phyloP scores from a whole-genome alignment of 2,329 filamentous ascomycete species.

The Cryoendolithus antarcticus region DNA sequence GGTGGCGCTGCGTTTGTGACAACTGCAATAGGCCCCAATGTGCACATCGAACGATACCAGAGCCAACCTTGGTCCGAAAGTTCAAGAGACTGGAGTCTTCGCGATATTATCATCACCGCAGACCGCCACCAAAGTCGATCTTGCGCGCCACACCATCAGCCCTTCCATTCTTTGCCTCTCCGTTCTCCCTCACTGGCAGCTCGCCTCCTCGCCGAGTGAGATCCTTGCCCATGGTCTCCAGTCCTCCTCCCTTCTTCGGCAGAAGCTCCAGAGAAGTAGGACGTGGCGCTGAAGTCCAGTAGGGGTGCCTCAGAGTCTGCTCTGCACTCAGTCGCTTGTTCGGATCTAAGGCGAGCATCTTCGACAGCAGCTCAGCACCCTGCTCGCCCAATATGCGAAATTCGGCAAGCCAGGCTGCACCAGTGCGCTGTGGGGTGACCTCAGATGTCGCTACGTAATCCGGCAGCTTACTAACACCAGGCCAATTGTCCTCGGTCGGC shows the following conservation, averaged over 20 bases:
- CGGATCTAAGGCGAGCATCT: conserved; percentile 78
- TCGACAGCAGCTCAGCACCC: conserved; percentile 79
- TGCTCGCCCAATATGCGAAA: conserved; percentile 72
- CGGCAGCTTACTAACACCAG: conserved; percentile 68
- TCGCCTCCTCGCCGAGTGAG: conserved; percentile 64
- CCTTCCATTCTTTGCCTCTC: conserved; percentile 24
- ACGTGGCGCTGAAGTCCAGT: conserved; percentile 74
- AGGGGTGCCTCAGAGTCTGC: conserved; percentile 67
- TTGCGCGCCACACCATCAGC: conserved; percentile 69
- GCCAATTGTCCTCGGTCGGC: conserved; percentile 90
- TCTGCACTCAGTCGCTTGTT: conserved; percentile 65
- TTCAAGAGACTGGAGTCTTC: too few relatives aligned
- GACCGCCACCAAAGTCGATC: conserved; percentile 54
- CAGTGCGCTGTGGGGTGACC: conserved; percentile 45
- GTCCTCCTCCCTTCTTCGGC: conserved; percentile 61
- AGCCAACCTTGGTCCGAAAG: too few relatives aligned
- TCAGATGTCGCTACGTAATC: conserved; percentile 65
- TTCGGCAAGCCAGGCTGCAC: conserved; percentile 59
- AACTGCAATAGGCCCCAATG: too few relatives aligned
- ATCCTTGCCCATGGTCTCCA: conserved; percentile 69
- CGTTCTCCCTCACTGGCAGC: conserved; percentile 41
- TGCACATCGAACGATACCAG: too few relatives aligned
- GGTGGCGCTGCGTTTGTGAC: too few relatives aligned
- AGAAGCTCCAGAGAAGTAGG: conserved; percentile 74
- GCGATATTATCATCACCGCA: too few relatives aligned